These are phyloP conservation scores for Fusarium euwallaceae DNA, from an alignment of 2,329 filamentous ascomycete genomes.

Conservation along the genomic window DNA sequence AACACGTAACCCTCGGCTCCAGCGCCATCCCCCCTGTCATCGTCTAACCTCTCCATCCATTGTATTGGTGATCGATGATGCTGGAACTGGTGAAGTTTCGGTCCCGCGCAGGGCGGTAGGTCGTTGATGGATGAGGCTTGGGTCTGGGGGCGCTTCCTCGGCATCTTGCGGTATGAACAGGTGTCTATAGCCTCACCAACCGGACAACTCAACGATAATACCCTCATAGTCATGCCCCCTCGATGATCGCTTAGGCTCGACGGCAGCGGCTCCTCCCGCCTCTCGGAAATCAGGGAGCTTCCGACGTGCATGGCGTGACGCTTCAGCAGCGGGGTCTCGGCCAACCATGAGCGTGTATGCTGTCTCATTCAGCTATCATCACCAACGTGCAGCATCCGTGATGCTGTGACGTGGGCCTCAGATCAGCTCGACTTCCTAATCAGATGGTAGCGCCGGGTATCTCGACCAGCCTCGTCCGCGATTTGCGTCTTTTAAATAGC, in stretches of 20 bases:
- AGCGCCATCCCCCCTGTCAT: slow-evolving; percentile 4
- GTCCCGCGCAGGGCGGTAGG: slow-evolving; percentile 34
- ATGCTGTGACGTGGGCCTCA: background rate
- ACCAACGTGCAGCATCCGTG: slow-evolving; percentile 1
- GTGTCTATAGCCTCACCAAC: background rate
- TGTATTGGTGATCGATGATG: slow-evolving; percentile 32
- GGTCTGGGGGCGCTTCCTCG: background rate
- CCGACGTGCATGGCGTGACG: slow-evolving; percentile 5
- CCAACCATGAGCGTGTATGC: background rate
- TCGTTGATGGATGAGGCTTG: slow-evolving; percentile 1
- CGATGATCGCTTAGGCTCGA: background rate
- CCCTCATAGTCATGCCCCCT: background rate
- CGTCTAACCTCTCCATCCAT: slow-evolving; percentile 36
- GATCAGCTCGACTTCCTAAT: background rate
- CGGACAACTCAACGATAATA: background rate
- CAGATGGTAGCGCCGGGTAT: background rate
- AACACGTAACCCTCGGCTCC: slow-evolving; percentile 34
- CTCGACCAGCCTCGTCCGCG: background rate
- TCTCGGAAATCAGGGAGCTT: background rate
- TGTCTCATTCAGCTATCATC: background rate
- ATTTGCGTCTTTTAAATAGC: background rate
- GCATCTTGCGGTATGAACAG: slow-evolving; percentile 2
- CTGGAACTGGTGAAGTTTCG: slow-evolving; percentile 29
- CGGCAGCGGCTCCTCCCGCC: background rate
- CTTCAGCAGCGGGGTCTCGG: background rate